Base-by-base conservation (phyloP, 495 filamentous ascomycete species). In the Glarea lozoyensis region DNA sequence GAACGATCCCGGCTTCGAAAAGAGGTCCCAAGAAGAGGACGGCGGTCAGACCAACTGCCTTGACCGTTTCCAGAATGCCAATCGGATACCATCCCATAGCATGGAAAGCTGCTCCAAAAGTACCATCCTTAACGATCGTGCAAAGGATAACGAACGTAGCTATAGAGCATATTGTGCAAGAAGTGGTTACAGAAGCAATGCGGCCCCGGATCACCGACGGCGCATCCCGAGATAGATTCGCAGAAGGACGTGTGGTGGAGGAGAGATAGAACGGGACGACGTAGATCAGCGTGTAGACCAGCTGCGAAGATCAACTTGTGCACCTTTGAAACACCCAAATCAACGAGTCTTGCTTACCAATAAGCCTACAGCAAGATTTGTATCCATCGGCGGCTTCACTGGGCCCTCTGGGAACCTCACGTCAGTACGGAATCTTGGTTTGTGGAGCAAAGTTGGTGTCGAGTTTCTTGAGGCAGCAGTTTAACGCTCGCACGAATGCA, bases 211-310 rank as follows among this genome's bases (percentile, higher is more conserved):
- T 94, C 15, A 93, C 89, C 7, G 81, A 83, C 15, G 92, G 88
- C 16, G 84, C 78, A 74, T 97, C 90, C 43, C 92, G 81, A 40
- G 84, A 83, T 15, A 94, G 75, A 39, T 71, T 76, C n/a, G 76
- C 73, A 1, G 86, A 88, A 2, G 89, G 88, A 15, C 88, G 81
- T 4, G 88, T 92, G 21, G 75, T 68, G 4, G 75, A 53, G 17
- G 80, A 92, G 48, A 90, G 64, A 64, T 97, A 97, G 70, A 98
- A 86, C 23, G 92, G 88, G 23, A 85, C 63, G 62, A 97, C 86
- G 67, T 96, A 98, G 66, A 83, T 59, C 45, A 86, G 56, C 3
- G 88, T 94, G 59, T 90, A 86, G 43, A 80, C 58, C 41, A 88
- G 60, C 76, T 89, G 16, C 7, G 10, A 37, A 11, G 10, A 19